Conservation (phyloP, 768 basidiomycete genomes). For the Lentinus brumalis region DNA sequence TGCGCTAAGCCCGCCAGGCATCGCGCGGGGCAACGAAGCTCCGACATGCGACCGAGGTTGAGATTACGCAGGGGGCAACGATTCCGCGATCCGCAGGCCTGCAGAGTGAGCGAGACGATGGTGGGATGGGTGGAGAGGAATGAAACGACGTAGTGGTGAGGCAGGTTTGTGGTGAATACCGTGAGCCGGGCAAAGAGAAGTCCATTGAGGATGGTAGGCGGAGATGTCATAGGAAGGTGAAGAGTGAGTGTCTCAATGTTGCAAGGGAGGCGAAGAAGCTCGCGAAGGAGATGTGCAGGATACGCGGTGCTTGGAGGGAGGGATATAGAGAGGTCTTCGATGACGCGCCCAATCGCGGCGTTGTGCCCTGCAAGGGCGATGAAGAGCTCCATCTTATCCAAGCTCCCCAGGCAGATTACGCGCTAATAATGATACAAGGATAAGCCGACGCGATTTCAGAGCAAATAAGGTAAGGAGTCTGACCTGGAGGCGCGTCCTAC, state of each 20-base stretch:
- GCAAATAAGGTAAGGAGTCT: too few species aligned
- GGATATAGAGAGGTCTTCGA: not conserved
- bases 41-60: not conserved
- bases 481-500: too few species aligned
- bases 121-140: not conserved
- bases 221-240: not conserved
- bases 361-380: not conserved
- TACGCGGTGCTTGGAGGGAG: not conserved
- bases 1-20: not conserved
- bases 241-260: not conserved
- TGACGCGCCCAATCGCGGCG: not conserved
- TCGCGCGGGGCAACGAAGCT: conserved; percentile 2
- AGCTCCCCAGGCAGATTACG: too few species aligned
- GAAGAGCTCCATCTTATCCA: not conserved
- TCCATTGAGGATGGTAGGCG: not conserved
- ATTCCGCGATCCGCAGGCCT: not conserved
- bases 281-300: not conserved
- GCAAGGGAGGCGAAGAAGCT: not conserved
- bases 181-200: not conserved
- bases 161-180: conserved; percentile 1
- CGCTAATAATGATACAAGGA: too few species aligned
- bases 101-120: not conserved
- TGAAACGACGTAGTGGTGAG: not conserved
- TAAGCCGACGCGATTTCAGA: too few species aligned
- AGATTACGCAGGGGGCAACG: conserved; percentile 3